A percentile compares a stretch with the other conserved stretches of the same genome.
These are phyloP conservation scores for Pleodorina starrii DNA, from an alignment of 139 green algal genomes.

Conservation along the genomic window DNA sequence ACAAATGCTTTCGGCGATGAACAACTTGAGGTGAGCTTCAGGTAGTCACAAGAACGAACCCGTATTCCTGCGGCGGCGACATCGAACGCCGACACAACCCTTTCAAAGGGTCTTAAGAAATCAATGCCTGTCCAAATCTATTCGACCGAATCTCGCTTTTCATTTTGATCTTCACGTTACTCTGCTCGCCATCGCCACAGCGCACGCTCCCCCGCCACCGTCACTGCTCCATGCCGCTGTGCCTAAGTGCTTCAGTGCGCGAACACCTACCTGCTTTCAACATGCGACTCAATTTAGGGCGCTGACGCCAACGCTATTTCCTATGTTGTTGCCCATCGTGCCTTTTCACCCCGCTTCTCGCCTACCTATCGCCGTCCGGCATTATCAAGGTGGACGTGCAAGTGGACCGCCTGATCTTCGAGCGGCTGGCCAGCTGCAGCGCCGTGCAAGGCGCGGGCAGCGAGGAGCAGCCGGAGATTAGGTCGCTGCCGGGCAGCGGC, in stretches of 20 bases:
- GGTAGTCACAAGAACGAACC: neutral
- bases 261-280: no score
- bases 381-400: slow-evolving; percentile 74
- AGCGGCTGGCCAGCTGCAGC: slow-evolving; percentile 65
- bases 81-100: neutral
- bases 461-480: slow-evolving; percentile 80
- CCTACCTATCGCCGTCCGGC: neutral
- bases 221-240: no score
- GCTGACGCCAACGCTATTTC: no score
- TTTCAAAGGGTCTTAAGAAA: no score
- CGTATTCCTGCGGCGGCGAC: neutral
- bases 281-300: no score
- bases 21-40: slow-evolving; percentile 42
- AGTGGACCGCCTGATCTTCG: slow-evolving; percentile 80
- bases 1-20: slow-evolving; percentile 45
- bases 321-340: neutral
- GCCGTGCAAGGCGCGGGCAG: slow-evolving; percentile 78
- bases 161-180: no score
- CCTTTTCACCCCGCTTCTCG: neutral
- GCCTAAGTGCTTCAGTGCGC: no score
- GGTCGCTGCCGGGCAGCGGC: slow-evolving; percentile 61
- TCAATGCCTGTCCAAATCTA: no score
- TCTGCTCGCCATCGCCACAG: no score
- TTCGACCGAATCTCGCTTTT: no score
- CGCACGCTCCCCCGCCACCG: no score